phyloP scores from a whole-genome alignment of 2,329 filamentous ascomycete species.

The Colletotrichum theobromicola region DNA sequence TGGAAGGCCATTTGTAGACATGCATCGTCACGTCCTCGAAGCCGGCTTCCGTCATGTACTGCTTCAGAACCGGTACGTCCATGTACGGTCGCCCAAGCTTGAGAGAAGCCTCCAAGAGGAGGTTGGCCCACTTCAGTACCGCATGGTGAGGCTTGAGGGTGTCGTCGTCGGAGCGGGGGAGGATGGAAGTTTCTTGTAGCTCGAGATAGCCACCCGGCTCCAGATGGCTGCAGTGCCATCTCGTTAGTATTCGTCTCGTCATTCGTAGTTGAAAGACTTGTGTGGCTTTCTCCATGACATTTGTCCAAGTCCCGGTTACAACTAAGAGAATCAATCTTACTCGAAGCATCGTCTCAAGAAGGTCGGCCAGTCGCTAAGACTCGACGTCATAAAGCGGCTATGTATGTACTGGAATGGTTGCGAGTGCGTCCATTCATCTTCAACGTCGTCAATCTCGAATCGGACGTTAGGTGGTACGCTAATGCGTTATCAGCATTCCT shows the following conservation, averaged over 20 bases:
- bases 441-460: slow-evolving; percentile 45
- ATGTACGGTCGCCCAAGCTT: neutral
- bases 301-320: too few species aligned
- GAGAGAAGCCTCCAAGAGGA: slow-evolving; percentile 33
- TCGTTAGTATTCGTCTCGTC: too few species aligned
- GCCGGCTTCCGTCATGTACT: slow-evolving; percentile 19
- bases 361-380: slow-evolving; percentile 44
- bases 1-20: slow-evolving; percentile 37
- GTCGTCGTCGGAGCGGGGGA: neutral
- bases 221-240: slow-evolving; percentile 26
- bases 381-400: slow-evolving; percentile 32
- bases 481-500: too few species aligned
- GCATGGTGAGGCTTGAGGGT: slow-evolving; percentile 35
- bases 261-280: too few species aligned
- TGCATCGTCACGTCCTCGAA: slow-evolving; percentile 35
- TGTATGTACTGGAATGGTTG: slow-evolving; percentile 39
- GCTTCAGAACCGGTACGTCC: neutral
- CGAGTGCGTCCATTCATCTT: slow-evolving; percentile 35
- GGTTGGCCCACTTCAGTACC: slow-evolving; percentile 31
- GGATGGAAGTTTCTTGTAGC: slow-evolving; percentile 20
- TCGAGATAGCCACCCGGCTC: slow-evolving; percentile 48
- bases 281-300: too few species aligned
- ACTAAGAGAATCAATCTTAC: too few species aligned
- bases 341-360: neutral
- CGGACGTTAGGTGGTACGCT: slow-evolving; percentile 46